A percentile compares a stretch with the other conserved stretches of the same genome.
Conservation (phyloP, 495 filamentous ascomycete species). For the Xylaria castorea region DNA sequence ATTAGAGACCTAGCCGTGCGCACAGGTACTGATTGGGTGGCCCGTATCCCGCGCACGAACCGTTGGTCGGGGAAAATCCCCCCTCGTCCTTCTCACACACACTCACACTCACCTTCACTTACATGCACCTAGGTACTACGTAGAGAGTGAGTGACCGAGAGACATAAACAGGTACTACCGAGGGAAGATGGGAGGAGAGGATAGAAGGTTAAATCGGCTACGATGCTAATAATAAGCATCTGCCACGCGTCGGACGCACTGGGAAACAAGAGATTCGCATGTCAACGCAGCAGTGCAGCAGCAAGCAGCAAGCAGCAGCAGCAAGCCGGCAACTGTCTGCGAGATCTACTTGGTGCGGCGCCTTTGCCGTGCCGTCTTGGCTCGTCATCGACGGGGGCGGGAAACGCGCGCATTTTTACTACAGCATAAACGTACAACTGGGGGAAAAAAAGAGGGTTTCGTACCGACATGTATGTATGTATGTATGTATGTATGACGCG, state of each 20-base stretch:
- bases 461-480: neutral
- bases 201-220: slow-evolving; percentile 3
- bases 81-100: no score
- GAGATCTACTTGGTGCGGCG: slow-evolving; percentile 13
- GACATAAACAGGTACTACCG: neutral
- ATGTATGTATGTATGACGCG: neutral
- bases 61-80: neutral
- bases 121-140: neutral
- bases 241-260: slow-evolving; percentile 19
- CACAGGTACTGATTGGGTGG: slow-evolving; percentile 10
- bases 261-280: slow-evolving; percentile 11
- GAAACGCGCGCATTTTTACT: slow-evolving; percentile 8
- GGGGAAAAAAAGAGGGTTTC: neutral
- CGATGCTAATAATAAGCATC: slow-evolving; percentile 22
- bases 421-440: neutral
- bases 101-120: neutral
- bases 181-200: neutral
- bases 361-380: slow-evolving; percentile 7
- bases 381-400: neutral
- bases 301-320: no score
- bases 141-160: neutral
- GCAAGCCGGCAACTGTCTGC: neutral
- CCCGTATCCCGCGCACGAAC: slow-evolving; percentile 17
- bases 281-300: slow-evolving; percentile 24
- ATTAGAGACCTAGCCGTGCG: slow-evolving; percentile 15